Percentiles rank a stretch among this genome's conserved stretches.
Conservation (phyloP, 2,329 filamentous ascomycete species). For the Aspergillus eucalypticola region DNA sequence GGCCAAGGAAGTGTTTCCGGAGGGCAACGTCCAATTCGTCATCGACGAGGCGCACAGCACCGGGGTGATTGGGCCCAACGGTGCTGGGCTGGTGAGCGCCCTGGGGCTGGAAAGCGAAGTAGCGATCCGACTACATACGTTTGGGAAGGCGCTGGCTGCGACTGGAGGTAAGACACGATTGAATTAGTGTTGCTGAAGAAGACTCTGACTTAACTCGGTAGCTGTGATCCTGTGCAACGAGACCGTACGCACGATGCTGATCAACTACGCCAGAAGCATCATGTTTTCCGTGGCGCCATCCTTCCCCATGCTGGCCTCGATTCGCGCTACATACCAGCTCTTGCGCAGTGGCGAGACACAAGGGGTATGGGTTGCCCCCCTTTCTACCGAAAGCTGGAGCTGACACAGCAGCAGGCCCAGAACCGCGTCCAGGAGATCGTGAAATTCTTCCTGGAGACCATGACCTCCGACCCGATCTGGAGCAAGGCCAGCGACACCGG, state of each 20-base stretch:
- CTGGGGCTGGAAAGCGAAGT: slow-evolving; percentile 31
- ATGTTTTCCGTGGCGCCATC: slow-evolving; percentile 68
- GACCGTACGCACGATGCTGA: slow-evolving; percentile 57
- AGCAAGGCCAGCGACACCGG: slow-evolving; percentile 10
- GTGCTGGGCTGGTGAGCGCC: slow-evolving; percentile 17
- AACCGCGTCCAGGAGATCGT: slow-evolving; percentile 20
- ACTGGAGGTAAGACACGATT: slow-evolving; percentile 25
- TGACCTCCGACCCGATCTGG: slow-evolving; percentile 11
- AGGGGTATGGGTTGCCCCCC: slow-evolving; percentile 19
- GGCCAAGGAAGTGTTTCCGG: slow-evolving; percentile 16
- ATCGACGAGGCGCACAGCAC: slow-evolving; percentile 21
- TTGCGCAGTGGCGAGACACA: neutral
- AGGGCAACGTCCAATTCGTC: slow-evolving; percentile 23
- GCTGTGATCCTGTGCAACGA: slow-evolving; percentile 59
- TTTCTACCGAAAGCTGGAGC: neutral
- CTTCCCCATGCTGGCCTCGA: slow-evolving; percentile 50
- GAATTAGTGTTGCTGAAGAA: neutral
- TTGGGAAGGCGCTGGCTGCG: slow-evolving; percentile 27
- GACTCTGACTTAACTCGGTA: slow-evolving; percentile 20
- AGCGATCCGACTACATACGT: slow-evolving; percentile 29
- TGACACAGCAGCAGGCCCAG: slow-evolving; percentile 5
- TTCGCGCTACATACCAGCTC: slow-evolving; percentile 4
- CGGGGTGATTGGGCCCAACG: slow-evolving; percentile 15
- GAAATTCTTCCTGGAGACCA: slow-evolving; percentile 9
- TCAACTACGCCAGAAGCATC: slow-evolving; percentile 67